Evolutionary conservation across 495 filamentous ascomycete species (phyloP), one percentile per base, ranked within the genome.

Genomic region (Penicillium crystallinum): DNA sequence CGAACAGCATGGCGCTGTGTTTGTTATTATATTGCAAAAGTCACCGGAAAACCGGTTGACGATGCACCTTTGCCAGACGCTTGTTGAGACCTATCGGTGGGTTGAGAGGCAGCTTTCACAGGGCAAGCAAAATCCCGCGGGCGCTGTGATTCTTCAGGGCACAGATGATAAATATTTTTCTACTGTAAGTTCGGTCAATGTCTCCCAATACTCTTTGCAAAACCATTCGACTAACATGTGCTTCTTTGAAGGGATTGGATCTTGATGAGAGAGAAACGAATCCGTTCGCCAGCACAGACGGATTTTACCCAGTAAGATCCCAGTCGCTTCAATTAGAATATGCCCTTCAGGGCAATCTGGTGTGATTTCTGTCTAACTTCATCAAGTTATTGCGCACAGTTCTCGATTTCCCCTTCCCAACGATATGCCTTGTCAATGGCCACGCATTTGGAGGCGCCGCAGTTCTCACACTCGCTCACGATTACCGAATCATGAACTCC

Each of bases 401-500:
- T 36, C 69, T 77, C 37, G 74, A 77, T 54, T 78, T 73, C 49
- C 75, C 75, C 0, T 78, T 68, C 49, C 75, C 75, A 10, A 78
- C 75, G 0, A 73, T 78, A 53, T 74, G 74, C 8, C 57, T 75
- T 6, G 43, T 78, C 8, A 78, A 74, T 0, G 75, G 75, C 8
- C 75, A 78, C 52, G 76, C 75, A 4, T 78, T 78, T 47, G 75
- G 75, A 36, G 74, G 73, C 6, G 73, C 70, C 2, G 74, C 70
- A 33, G 73, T 73, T 8, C 64, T 77, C 40, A 67, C 72, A 0
- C 57, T 78, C 1, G 66, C 71, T 6, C 74, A 77, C 50, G 75
- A 78, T 46, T 78, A 78, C 57, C 68, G 75, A 15, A 64, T 78
- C 49, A 78, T 78, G 74, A 78, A 77, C 54, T 65, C 70, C 9